Evolutionary conservation across 352 stramenopile species (phyloP), one percentile per base, ranked within the genome.

Genomic region (Phytopythium oedochilum): DNA sequence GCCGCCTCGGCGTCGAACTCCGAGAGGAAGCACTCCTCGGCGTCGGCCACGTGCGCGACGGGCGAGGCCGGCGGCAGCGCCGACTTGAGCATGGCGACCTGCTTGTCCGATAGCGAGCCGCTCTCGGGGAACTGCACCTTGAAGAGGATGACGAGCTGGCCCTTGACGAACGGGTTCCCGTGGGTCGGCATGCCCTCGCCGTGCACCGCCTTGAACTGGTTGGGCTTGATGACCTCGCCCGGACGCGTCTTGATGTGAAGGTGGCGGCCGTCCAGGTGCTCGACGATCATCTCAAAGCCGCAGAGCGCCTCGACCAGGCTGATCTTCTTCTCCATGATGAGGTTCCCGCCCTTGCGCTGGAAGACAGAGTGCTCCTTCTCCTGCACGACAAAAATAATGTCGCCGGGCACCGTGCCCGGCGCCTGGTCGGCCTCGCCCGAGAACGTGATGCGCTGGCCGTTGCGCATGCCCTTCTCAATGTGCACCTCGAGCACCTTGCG

Each of bases 311-410:
- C 94, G 26, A 97, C 94, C 34, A 99, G 70, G 54, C 77, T 92
- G 49, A 99, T 82, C 60, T 97, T 96, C 70, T 98, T 98, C 61
- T 97, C 90, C 60, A 98, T 94, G 55, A 99, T 83, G 32, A 99
- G 77, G 81, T 99, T 98, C 47, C 90, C 87, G 31, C 96, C 96
- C 80, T 99, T 98, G 46, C 96, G 81, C 74, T 98, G 97, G 75
- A 99, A 99, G 15, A 92, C 78, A 18, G 75, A 60, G 64, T 99
- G 95, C 58, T 98, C 91, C 73, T 99, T 98, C 72, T 99, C 93
- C 74, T 99, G 92, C 40, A 99, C 82, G 47, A 99, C 89, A 71
- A 99, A 99, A 65, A 99, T 95, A 55, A 99, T 96, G 83, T 99
- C 96, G 17, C 84, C 84, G 5, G 84, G 78, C 17, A 92, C 69